These are phyloP conservation scores for Phytophthora pisi DNA, from an alignment of 352 stramenopile genomes.

Conservation along the genomic window DNA sequence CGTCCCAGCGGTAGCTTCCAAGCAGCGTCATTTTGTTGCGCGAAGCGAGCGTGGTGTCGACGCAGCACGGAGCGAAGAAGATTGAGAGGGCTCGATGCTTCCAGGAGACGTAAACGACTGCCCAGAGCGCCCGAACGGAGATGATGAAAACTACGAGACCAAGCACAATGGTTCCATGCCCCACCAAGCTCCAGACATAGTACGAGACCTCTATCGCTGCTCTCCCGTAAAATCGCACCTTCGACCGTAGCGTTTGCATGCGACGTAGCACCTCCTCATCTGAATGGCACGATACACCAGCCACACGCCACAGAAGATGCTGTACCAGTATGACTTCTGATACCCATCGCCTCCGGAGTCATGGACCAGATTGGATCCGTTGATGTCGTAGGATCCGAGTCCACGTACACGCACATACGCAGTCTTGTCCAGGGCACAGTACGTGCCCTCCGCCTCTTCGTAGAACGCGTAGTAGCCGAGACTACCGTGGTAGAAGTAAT, in stretches of 20 bases:
- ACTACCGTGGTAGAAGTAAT: constrained; percentile 24
- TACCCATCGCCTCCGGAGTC: constrained; percentile 8
- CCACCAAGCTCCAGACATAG: constrained; percentile 29
- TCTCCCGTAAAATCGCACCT: constrained; percentile 7
- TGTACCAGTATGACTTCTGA: constrained; percentile 19
- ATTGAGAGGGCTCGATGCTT: constrained; percentile 13
- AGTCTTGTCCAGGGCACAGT: constrained; percentile 9
- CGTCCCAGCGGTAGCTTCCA: constrained; percentile 18
- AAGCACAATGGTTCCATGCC: constrained; percentile 19
- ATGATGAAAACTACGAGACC: constrained; percentile 25
- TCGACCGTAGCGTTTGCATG: constrained; percentile 14
- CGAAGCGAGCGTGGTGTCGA: constrained; percentile 18
- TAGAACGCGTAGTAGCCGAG: constrained; percentile 19
- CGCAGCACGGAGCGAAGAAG: constrained; percentile 19
- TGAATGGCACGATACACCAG: constrained; percentile 9
- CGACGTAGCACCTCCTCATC: constrained; percentile 12
- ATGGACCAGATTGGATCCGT: not conserved
- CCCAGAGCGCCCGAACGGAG: constrained; percentile 13
- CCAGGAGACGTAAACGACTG: constrained; percentile 11
- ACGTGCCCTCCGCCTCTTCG: constrained; percentile 11
- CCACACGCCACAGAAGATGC: constrained; percentile 7
- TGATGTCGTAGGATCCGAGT: constrained; percentile 20
- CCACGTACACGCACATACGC: constrained; percentile 9
- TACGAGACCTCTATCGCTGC: constrained; percentile 19
- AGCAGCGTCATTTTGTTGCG: constrained; percentile 17